Base-by-base conservation (phyloP, 768 basidiomycete species). In the Macrolepiota albuminosa region DNA sequence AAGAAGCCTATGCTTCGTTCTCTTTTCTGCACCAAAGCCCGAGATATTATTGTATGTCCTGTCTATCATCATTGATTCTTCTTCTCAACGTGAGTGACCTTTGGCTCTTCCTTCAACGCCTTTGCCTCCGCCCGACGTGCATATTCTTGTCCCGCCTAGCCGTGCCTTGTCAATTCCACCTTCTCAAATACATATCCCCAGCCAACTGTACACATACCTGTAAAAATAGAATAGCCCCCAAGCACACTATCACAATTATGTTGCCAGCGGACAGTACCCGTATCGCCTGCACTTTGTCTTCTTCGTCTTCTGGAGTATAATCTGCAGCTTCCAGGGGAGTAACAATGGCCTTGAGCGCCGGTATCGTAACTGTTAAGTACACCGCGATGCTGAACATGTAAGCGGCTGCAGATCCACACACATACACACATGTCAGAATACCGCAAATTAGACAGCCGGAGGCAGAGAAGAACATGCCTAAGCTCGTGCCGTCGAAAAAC, bases 401-500 rank as follows among this genome's bases (percentile, higher is more conserved):
- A 54, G 83, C 83, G 31, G 77, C 93, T 95, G 71, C 58, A 52
- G 42, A 52, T 55, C 40, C 36, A 29, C 4, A 18, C 14, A 34
- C 13, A 34, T 13, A 39, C 51, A 52, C 36, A 13, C 34, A 45
- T 14, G 36, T 39, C 43, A 46, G 43, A 57, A 26, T 53, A 37
- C 52, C 52, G 52, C 52, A 39, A n/a, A 31, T 42, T 40, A 43
- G 40, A 43, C 40, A 54, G 40, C 54, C 54, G 29, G 54, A 43
- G 40, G 11, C 50, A 51, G 11, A 51, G 50, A 52, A 47, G 40
- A 78, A 45, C 84, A 66, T 64, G 95, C 95, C 92, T 60, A 96
- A 73, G 64, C 85, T 87, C 26, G 88, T 87, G 24, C 95, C 95
- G 72, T 98, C 95, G 71, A 98, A 98, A 78, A 92, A 95, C 75